Evolutionary conservation across 371 early-diverging fungal genomes (phyloP).

Genomic region (Mortierella sp.): DNA sequence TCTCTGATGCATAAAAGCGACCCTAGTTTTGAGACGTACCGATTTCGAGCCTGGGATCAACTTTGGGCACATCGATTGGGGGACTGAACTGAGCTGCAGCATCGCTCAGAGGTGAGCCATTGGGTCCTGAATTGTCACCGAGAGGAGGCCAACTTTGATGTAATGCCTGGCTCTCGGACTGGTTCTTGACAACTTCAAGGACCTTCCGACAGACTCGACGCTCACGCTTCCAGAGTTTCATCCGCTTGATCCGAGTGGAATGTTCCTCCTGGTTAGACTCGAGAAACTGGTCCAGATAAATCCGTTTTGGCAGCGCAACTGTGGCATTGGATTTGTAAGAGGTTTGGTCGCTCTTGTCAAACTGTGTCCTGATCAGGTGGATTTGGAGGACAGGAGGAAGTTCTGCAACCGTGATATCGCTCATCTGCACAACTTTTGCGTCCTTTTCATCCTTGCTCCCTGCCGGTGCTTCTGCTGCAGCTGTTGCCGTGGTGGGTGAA

Average conservation of each 20-base stretch:
- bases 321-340: slow-evolving; percentile 60
- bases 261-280: slow-evolving; percentile 32
- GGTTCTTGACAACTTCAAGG: slow-evolving; percentile 23
- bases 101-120: neutral
- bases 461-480: neutral
- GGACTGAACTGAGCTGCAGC: neutral
- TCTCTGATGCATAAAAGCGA: neutral
- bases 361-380: slow-evolving; percentile 63
- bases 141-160: neutral
- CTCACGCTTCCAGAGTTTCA: slow-evolving; percentile 35
- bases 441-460: slow-evolving; percentile 2
- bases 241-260: slow-evolving; percentile 24
- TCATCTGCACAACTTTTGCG: neutral
- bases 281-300: slow-evolving; percentile 56
- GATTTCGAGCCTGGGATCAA: neutral
- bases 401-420: slow-evolving; percentile 43
- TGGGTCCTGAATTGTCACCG: neutral
- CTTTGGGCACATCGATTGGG: neutral
- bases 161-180: slow-evolving; percentile 2
- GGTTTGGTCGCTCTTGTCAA: slow-evolving; percentile 43
- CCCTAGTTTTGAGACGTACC: neutral
- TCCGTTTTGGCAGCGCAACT: slow-evolving; percentile 39
- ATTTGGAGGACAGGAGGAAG: slow-evolving; percentile 64
- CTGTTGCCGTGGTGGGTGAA: neutral
- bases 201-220: slow-evolving; percentile 11